phyloP scores from a whole-genome alignment of 2,329 filamentous ascomycete species.

The Apiospora marii region DNA sequence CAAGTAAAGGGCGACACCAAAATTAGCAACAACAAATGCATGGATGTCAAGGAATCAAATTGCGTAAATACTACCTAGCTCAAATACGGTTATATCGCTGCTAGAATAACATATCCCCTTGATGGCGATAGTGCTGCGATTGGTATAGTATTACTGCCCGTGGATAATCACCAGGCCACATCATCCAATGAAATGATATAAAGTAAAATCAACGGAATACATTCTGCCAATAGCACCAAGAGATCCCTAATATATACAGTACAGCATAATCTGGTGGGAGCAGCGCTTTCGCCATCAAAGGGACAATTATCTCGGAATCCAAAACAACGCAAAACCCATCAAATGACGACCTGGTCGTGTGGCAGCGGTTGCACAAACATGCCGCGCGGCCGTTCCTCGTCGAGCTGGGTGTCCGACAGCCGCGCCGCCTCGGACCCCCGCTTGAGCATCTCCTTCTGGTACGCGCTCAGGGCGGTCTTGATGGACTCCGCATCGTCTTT shows the following conservation, averaged over 20 bases:
- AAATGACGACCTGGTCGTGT: not conserved
- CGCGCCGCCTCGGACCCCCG: conserved; percentile 36
- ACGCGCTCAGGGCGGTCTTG: conserved; percentile 32
- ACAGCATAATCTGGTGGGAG: too few relatives aligned
- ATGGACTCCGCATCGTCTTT: conserved; percentile 29
- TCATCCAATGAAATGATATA: too few relatives aligned
- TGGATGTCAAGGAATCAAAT: not conserved
- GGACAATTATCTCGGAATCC: not conserved
- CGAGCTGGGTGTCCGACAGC: conserved; percentile 31
- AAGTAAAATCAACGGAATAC: too few relatives aligned
- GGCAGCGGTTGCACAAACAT: not conserved
- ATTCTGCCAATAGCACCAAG: too few relatives aligned
- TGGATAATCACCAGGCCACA: too few relatives aligned
- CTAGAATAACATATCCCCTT: too few relatives aligned
- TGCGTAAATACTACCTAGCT: not conserved
- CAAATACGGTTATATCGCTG: not conserved
- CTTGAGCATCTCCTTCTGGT: conserved; percentile 39
- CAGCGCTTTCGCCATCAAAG: too few relatives aligned
- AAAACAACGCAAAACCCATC: not conserved
- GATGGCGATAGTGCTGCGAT: too few relatives aligned
- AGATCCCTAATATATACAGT: too few relatives aligned
- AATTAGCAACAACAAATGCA: not conserved
- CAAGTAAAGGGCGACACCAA: not conserved
- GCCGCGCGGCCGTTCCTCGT: not conserved
- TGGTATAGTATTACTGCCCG: too few relatives aligned